phyloP scores from a whole-genome alignment of 2,329 filamentous ascomycete species.

The Tolypocladium endophyticum region DNA sequence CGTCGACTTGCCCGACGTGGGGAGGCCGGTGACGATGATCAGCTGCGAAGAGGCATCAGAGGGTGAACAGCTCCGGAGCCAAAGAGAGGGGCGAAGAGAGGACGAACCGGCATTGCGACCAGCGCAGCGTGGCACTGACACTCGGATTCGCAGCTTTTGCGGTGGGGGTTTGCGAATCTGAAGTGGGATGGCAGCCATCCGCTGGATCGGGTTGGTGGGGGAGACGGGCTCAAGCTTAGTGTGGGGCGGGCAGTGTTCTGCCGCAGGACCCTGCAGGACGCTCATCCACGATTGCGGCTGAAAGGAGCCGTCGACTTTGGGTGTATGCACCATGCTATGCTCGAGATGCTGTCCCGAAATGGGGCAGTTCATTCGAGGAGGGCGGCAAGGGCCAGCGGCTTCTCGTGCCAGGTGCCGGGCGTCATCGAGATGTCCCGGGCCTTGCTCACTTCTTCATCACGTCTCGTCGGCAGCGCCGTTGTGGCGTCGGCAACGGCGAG shows the following conservation, averaged over 20 bases:
- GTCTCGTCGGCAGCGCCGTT: too few relatives aligned
- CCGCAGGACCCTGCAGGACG: background rate
- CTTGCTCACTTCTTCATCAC: too few relatives aligned
- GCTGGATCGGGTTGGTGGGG: background rate
- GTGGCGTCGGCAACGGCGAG: too few relatives aligned
- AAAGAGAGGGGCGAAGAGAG: background rate
- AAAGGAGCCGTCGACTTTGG: too few relatives aligned
- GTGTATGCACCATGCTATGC: too few relatives aligned
- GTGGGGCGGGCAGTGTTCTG: background rate
- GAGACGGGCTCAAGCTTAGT: background rate
- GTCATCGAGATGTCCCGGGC: too few relatives aligned
- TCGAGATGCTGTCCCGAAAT: too few relatives aligned
- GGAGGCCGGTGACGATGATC: conserved; percentile 56
- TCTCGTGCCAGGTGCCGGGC: too few relatives aligned
- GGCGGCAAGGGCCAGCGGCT: too few relatives aligned
- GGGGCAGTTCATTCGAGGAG: too few relatives aligned
- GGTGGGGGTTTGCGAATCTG: background rate
- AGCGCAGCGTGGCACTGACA: background rate
- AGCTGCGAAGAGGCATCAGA: conserved; percentile 32
- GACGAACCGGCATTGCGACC: conserved; percentile 4
- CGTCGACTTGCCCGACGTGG: conserved; percentile 58
- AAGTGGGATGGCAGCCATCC: background rate
- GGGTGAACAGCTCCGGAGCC: background rate
- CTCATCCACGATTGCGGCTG: background rate
- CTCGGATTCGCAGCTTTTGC: background rate